Evolutionary conservation across 805 yeast species (phyloP), one percentile per base, ranked within the genome.

Genomic region (Monosporozyma solicola): DNA sequence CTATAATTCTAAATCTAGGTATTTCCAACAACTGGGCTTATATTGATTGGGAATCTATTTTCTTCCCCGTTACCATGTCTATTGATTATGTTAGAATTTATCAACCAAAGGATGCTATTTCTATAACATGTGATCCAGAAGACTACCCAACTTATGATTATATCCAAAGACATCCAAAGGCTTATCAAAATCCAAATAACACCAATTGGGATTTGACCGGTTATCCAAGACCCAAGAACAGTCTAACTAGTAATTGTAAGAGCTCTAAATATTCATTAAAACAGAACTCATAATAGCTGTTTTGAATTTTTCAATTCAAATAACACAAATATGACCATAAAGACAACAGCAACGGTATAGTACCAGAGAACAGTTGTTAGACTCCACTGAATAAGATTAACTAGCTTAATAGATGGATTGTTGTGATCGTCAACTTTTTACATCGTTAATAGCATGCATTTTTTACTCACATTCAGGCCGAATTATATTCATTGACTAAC

Each of bases 21-120:
- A 73, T 92, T 51, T 91, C 97, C 10, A 85, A 84, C 63, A 85
- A 82, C 55, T 92, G 98, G 98, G 87, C 94, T 7, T 88, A 87
- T 68, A 92, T 92, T 56, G 92, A 90, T 71, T 92, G 97, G 97
- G 80, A 82, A 44, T 74, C 83, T 4, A 73, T 90, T 55, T 71
- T 71, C 46, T 92, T 92, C 79, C 99, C 99, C 2, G 79, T 79
- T 13, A 76, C 79, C 2, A 74, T 91, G 83, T 74, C 80, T 53
- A 72, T 92, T 47, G 97, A 92, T 68, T 87, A 85, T 62, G 95
- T 92, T 37, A 80, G 99, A 61, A 64, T 92, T 20, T 92, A 94
- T 69, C 99, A 92, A 72, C 96, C 96, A 1, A 64, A 74, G 41
- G 82, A 80, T 60, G 70, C 75, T 9, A 68, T 76, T 31, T 78